phyloP scores from a whole-genome alignment of 2,329 filamentous ascomycete genomes.

The Chaetomiaceae sp. region DNA sequence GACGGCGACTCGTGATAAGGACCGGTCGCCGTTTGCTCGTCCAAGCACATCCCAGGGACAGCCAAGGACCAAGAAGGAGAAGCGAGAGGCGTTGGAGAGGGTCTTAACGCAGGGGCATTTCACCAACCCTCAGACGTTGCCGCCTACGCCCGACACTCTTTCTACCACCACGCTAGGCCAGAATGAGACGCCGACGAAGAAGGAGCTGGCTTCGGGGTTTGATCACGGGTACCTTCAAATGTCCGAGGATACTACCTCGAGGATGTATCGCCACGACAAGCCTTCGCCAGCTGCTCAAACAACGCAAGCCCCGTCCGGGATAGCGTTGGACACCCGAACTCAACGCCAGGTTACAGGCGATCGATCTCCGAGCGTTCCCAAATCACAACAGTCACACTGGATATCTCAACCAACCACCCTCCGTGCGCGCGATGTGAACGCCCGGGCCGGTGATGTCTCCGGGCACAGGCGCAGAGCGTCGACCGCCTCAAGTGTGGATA shows the following conservation, averaged over 20 bases:
- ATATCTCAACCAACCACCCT: slow-evolving; percentile 39
- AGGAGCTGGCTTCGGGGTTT: slow-evolving; percentile 25
- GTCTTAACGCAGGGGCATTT: slow-evolving; percentile 44
- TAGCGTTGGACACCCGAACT: slow-evolving; percentile 29
- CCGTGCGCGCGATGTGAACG: slow-evolving; percentile 36
- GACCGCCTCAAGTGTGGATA: slow-evolving; percentile 46
- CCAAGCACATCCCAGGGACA: slow-evolving; percentile 21
- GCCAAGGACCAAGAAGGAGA: slow-evolving; percentile 38
- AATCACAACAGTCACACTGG: slow-evolving; percentile 38
- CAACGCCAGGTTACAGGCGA: slow-evolving; percentile 24
- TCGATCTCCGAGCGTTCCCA: slow-evolving; percentile 25
- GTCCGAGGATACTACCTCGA: slow-evolving; percentile 28
- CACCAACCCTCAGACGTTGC: slow-evolving; percentile 39
- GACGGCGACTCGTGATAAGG: slow-evolving; percentile 27
- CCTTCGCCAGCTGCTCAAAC: background rate
- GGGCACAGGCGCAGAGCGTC: slow-evolving; percentile 38
- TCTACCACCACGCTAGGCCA: slow-evolving; percentile 49
- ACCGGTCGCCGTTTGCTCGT: slow-evolving; percentile 17
- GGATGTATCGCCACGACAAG: slow-evolving; percentile 21
- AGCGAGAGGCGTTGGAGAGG: slow-evolving; percentile 41
- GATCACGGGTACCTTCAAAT: slow-evolving; percentile 31
- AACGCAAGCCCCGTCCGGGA: slow-evolving; percentile 28
- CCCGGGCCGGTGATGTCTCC: slow-evolving; percentile 35
- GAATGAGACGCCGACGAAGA: slow-evolving; percentile 41
- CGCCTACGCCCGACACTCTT: slow-evolving; percentile 55